Evolutionary conservation across 169 alveolate genomes (phyloP).

Genomic region (Prorocentrum cordatum): DNA sequence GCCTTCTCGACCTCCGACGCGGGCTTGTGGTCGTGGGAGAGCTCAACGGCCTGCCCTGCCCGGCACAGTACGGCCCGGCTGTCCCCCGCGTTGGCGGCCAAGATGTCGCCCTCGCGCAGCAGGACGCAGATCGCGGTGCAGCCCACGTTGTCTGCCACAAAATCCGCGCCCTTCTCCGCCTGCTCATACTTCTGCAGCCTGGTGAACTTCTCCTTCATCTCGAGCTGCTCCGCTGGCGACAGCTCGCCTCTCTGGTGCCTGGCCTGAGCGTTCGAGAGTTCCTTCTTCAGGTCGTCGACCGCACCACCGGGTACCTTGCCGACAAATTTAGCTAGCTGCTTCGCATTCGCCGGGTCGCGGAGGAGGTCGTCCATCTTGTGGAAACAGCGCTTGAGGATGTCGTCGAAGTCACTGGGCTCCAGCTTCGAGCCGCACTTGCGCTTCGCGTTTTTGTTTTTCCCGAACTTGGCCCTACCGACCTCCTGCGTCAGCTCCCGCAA

Average conservation of each 20-base stretch:
- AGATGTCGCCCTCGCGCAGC: slow-evolving; percentile 42
- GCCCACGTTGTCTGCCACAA: slow-evolving; percentile 51
- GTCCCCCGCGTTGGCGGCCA: slow-evolving; percentile 98
- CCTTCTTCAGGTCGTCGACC: slow-evolving; percentile 8
- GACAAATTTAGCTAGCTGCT: neutral
- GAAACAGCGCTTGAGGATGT: slow-evolving; percentile 41
- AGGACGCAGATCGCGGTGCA: slow-evolving; percentile 58
- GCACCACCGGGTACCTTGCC: neutral
- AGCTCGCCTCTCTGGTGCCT: slow-evolving; percentile 2
- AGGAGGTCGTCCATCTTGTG: slow-evolving; percentile 50
- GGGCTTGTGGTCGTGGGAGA: slow-evolving; percentile 96
- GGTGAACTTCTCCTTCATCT: slow-evolving; percentile 26
- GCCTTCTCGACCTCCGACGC: slow-evolving; percentile 33
- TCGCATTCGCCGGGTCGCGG: slow-evolving; percentile 58
- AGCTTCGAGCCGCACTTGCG: slow-evolving; percentile 28
- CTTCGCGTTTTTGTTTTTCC: slow-evolving; percentile 59
- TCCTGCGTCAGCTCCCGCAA: too few relatives aligned
- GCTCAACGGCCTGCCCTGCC: slow-evolving; percentile 85
- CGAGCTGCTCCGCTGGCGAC: neutral
- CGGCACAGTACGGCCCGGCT: slow-evolving; percentile 93
- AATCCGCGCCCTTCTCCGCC: neutral
- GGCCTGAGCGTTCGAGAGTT: neutral
- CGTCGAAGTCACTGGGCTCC: slow-evolving; percentile 21
- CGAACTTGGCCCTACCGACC: neutral
- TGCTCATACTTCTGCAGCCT: slow-evolving; percentile 25